A percentile compares a stretch with the other conserved stretches of the same genome.
These are phyloP conservation scores for Ambrosiella cleistominuta DNA, from an alignment of 2,329 filamentous ascomycete species.

Conservation along the genomic window DNA sequence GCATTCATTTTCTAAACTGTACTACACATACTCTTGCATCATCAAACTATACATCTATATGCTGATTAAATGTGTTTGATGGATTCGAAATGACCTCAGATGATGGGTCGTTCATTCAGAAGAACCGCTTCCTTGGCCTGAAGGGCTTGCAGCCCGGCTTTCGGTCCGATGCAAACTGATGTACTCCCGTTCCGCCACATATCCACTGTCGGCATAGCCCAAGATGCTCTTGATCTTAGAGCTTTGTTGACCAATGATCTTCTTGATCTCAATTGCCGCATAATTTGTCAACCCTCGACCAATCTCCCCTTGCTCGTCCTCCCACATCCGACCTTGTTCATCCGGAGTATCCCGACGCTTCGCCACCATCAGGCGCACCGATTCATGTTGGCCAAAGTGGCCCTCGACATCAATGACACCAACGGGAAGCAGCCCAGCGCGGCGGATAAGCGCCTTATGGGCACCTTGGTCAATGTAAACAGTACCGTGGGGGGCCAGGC, in stretches of 20 bases:
- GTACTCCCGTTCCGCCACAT: slow-evolving; percentile 76
- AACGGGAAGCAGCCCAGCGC: slow-evolving; percentile 74
- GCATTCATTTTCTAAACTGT: not conserved
- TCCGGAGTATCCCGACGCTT: slow-evolving; percentile 32
- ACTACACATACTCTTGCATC: not conserved
- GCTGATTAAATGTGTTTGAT: not conserved
- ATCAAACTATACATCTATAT: not conserved
- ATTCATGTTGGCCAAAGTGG: slow-evolving; percentile 78
- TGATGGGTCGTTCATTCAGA: not conserved
- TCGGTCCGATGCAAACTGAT: slow-evolving; percentile 53
- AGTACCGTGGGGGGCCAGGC: slow-evolving; percentile 74
- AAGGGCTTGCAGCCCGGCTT: slow-evolving; percentile 27
- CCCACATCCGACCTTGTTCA: slow-evolving; percentile 29
- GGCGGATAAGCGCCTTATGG: slow-evolving; percentile 58
- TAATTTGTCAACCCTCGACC: slow-evolving; percentile 88
- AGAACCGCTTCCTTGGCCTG: not conserved
- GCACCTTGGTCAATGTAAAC: slow-evolving; percentile 89
- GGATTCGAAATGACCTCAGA: too few species aligned
- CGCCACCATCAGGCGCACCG: slow-evolving; percentile 71
- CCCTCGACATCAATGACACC: slow-evolving; percentile 86
- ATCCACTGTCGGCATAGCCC: slow-evolving; percentile 88
- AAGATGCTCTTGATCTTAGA: slow-evolving; percentile 62
- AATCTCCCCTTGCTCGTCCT: slow-evolving; percentile 48
- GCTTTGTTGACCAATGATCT: slow-evolving; percentile 73
- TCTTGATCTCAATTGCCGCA: slow-evolving; percentile 61